Evolutionary conservation across 352 stramenopile genomes (phyloP).

Genomic region (Pythium plurisporium): DNA sequence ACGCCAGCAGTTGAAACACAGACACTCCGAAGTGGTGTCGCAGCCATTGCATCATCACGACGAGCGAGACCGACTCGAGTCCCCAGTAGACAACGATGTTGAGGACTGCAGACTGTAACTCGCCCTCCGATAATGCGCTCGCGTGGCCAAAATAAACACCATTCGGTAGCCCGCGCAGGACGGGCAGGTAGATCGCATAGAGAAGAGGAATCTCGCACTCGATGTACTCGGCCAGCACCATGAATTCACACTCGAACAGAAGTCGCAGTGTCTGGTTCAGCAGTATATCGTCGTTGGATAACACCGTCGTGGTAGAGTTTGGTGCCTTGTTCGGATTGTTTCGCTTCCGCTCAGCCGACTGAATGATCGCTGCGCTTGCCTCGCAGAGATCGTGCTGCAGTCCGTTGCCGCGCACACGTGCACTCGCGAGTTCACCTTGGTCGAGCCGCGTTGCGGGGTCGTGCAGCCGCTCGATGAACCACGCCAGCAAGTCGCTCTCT

Average conservation of each 20-base stretch:
- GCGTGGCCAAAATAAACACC: constrained; percentile 24
- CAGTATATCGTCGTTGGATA: not conserved
- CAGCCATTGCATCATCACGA: constrained; percentile 19
- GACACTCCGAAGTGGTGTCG: constrained; percentile 10
- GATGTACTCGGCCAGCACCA: constrained; percentile 28
- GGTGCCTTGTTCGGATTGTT: not conserved
- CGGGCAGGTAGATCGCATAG: constrained; percentile 22
- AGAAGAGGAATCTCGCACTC: constrained; percentile 23
- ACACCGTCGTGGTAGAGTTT: not conserved
- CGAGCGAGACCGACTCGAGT: constrained; percentile 22
- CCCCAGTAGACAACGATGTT: constrained; percentile 16
- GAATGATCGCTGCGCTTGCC: not conserved
- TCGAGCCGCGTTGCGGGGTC: not conserved
- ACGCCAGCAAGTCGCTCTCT: not conserved
- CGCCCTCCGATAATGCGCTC: not conserved
- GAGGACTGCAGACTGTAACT: not conserved
- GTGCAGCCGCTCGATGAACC: not conserved
- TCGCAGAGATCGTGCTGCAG: not conserved
- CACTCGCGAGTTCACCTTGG: not conserved
- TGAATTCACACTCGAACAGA: constrained; percentile 26
- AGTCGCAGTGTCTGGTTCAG: constrained; percentile 7
- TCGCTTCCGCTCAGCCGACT: not conserved
- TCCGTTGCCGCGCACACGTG: constrained; percentile 1
- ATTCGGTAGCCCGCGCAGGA: constrained; percentile 28
- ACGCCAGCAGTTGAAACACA: constrained; percentile 17